phyloP scores from a whole-genome alignment of 306 rosid species.

The Citrullus colocynthis region DNA sequence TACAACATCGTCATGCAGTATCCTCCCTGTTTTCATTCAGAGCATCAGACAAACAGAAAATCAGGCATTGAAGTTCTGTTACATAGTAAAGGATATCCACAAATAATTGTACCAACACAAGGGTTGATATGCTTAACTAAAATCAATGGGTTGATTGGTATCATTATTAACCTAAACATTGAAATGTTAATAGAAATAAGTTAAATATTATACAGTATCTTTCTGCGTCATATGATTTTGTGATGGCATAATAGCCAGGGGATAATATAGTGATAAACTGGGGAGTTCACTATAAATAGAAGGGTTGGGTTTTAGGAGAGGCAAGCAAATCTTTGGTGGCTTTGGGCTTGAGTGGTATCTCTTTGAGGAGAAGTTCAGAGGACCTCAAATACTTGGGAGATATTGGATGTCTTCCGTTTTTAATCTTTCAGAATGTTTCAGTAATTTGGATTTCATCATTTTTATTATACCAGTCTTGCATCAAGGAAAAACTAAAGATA shows the following conservation, averaged over 20 bases:
- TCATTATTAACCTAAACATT: background rate
- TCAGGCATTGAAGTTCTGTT: background rate
- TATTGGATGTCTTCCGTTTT: background rate
- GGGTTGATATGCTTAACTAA: background rate
- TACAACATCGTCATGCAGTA: constrained; percentile 63
- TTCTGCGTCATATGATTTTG: background rate
- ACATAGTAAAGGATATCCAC: background rate
- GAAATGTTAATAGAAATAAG: background rate
- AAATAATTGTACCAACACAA: background rate
- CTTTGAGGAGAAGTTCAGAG: background rate
- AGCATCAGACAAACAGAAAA: background rate
- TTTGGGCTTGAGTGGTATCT: background rate
- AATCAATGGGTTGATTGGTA: constrained; percentile 3
- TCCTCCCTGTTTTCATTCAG: constrained; percentile 41
- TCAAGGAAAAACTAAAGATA: background rate
- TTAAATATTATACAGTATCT: background rate
- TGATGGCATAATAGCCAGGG: background rate
- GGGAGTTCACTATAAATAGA: background rate
- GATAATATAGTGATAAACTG: background rate
- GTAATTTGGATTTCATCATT: background rate
- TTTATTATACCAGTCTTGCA: background rate
- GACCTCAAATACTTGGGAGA: background rate
- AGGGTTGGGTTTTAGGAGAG: background rate
- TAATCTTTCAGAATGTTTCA: background rate
- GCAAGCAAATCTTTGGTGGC: background rate